Base-by-base conservation (phyloP, 768 basidiomycete species). In the Cystobasidium onofrii region DNA sequence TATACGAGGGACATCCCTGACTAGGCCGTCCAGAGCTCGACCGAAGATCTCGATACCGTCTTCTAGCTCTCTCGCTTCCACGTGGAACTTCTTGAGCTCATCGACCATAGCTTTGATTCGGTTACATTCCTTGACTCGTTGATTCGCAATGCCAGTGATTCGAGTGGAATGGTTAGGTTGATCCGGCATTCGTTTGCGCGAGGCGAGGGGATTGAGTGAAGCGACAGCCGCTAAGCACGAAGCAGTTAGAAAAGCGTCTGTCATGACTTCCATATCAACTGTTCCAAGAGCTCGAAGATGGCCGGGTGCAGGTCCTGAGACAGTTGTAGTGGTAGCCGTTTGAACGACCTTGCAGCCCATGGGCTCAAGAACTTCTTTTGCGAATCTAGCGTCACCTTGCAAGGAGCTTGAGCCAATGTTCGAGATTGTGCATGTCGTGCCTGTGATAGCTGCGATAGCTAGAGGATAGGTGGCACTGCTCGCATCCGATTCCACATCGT, bases 221-320 rank as follows among this genome's bases (percentile, higher is more conserved):
- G 88, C 88, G 25, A 96, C 90, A 70, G 96, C 95, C 65, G 92
- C 94, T 23, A 99, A 83, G 9, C 89, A 93, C 13, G 88, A 90
- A 10, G 96, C 95, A 1, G 94, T 97, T 83, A 98, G 85, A 84
- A 99, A 99, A 25, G 95, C 96, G 80, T 99, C 96, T 7, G 96
- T 99, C 96, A 99, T 98, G n/a, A 89, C 88, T 81, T 96, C 92
- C 96, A 98, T 98, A 80, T 98, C 92, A 25, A 97, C 87, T 77
- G 88, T 86, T 64, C 90, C 90, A 63, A 96, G 85, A 1, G 90
- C 90, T 76, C 88, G 88, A 62, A 99, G 85, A 77, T 87, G 84
- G 0, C 92, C 91, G 15, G 87, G 82, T 0, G 90, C 88, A 1
- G 95, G 95, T 0, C 96, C 96, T 0, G 86, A 88, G 39, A 98